Base-by-base conservation (phyloP, 805 yeast genomes). In the Candida tibetensis region DNA sequence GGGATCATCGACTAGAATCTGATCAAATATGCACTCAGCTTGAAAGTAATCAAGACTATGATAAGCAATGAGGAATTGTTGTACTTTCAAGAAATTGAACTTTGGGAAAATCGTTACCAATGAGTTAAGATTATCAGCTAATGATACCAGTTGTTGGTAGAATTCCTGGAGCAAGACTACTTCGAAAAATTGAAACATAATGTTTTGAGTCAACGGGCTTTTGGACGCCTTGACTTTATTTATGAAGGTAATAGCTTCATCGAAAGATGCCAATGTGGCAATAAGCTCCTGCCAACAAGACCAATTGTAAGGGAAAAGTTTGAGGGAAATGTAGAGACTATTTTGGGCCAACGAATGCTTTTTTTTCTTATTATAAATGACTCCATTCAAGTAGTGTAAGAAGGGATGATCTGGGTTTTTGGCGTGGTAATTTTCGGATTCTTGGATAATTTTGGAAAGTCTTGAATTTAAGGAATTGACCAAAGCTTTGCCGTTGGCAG, bases 261-360 rank as follows among this genome's bases (percentile, higher is more conserved):
- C 84, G 38, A 79, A 71, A 21, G 78, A 72, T 5, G 76, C 60
- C 19, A 87, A 62, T 37, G 86, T 78, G 3, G 77, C 66, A 9
- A 79, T 64, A 28, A 93, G 66, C 54, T 91, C 97, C 40, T 74
- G 71, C 97, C 97, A 93, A 41, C 93, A 84, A 38, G 90, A 77
- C 99, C 99, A 93, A 58, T 91, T 91, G 58, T 73, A 85, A 0
- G 97, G 95, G 49, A 82, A 88, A 19, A 72, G 35, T 17, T 72
- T 65, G 10, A 91, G 54, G 1, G 96, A 82, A 32, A 70, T 71
- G 21, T 79, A 66, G 22, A 90, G 71, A 31, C 67, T 66, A 17
- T 73, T 67, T 40, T 82, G 79, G 0, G 97, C 96, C 25, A 66
- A 57, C 2, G 64, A 47, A n/a, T 62, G 61, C 46, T 82, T 79